Evolutionary conservation across 2,329 filamentous ascomycete genomes (phyloP).

Genomic region (Botrytis fragariae): DNA sequence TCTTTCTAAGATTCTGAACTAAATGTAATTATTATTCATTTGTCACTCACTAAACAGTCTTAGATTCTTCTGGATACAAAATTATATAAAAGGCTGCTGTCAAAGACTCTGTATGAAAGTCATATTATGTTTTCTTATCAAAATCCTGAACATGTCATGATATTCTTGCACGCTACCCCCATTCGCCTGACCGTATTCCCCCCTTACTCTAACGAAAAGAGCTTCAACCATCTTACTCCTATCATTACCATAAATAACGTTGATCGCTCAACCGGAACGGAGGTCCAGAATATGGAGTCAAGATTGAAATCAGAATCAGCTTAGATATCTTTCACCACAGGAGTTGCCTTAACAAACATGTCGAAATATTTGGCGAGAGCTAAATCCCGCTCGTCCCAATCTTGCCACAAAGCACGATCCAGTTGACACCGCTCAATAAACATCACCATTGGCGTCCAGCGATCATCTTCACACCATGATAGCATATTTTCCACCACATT

Average conservation of each 20-base stretch:
- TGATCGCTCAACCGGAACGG: neutral
- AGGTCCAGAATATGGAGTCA: neutral
- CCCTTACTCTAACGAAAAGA: neutral
- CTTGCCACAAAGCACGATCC: neutral
- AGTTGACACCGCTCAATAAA: conserved; percentile 8
- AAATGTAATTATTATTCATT: neutral
- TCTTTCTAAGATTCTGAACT: neutral
- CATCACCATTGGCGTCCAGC: neutral
- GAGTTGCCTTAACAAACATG: neutral
- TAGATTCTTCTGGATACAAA: neutral
- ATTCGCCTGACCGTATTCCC: no score
- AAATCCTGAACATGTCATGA: neutral
- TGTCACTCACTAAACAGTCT: neutral
- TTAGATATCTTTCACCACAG: neutral
- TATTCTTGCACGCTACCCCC: neutral
- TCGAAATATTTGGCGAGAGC: neutral
- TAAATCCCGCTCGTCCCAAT: neutral
- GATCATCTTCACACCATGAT: neutral
- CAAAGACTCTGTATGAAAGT: neutral
- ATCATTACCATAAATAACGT: neutral
- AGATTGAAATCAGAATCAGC: neutral
- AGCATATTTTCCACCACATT: neutral
- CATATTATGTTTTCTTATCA: neutral
- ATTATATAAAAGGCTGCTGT: neutral
- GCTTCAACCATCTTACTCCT: neutral